These are phyloP conservation scores for Plasmopara muralis DNA, from an alignment of 352 stramenopile species.

Conservation along the genomic window DNA sequence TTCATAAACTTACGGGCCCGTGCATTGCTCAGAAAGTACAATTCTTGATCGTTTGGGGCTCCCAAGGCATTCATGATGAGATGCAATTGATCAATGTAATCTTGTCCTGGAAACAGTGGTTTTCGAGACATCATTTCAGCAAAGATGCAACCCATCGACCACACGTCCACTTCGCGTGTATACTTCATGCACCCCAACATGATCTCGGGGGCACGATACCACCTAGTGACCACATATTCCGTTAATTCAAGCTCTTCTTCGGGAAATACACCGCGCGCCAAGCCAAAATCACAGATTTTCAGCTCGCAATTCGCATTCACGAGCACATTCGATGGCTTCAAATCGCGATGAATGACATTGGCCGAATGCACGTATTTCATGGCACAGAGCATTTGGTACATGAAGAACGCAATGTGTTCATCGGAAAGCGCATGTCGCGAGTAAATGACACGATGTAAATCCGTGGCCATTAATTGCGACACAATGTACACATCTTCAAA, in stretches of 20 bases:
- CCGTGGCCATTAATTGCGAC: slow-evolving; percentile 87
- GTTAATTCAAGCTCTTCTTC: slow-evolving; percentile 60
- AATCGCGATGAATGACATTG: slow-evolving; percentile 93
- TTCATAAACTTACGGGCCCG: slow-evolving; percentile 82
- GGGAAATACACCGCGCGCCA: slow-evolving; percentile 75
- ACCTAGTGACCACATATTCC: slow-evolving; percentile 92
- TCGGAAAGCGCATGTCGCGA: slow-evolving; percentile 77
- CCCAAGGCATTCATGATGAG: slow-evolving; percentile 97
- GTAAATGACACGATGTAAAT: slow-evolving; percentile 88
- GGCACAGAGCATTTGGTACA: slow-evolving; percentile 88
- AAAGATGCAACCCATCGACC: slow-evolving; percentile 98
- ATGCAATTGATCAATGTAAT: slow-evolving; percentile 94
- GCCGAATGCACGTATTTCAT: slow-evolving; percentile 92
- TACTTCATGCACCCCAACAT: slow-evolving; percentile 86
- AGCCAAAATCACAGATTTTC: slow-evolving; percentile 87
- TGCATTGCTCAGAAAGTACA: slow-evolving; percentile 96
- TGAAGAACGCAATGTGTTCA: slow-evolving; percentile 86
- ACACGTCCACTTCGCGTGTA: slow-evolving; percentile 87
- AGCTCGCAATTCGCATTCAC: slow-evolving; percentile 91
- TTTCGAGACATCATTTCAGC: slow-evolving; percentile 97
- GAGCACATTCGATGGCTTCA: slow-evolving; percentile 97
- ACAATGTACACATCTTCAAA: slow-evolving; percentile 90
- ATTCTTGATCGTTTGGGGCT: slow-evolving; percentile 88
- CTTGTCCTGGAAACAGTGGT: slow-evolving; percentile 94
- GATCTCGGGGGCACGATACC: slow-evolving; percentile 84